Base-by-base conservation (phyloP, 2,329 filamentous ascomycete species). In the Aspergillus spinulosporus region DNA sequence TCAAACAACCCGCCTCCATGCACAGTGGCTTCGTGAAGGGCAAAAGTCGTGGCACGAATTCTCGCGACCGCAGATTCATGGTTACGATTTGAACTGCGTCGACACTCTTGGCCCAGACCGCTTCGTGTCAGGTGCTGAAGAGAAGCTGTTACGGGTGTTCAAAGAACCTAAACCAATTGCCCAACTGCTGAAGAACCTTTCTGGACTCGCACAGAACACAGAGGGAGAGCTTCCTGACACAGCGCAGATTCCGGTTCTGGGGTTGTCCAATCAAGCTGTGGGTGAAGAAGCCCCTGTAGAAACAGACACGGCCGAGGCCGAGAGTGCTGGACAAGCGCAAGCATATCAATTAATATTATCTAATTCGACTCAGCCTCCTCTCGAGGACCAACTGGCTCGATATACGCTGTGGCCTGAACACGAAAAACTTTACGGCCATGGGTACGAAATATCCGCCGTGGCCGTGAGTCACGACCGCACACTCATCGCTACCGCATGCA, bases 71-170 rank as follows among this genome's bases (percentile, higher is more conserved):
- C 94, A 99, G 72, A 99, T 99, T 62, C 94, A 99, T 71, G 94
- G 94, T 37, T 99, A 99, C 72, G 93, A 99, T 72, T 82, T 99
- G 53, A 99, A 97, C 78, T 97, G 94, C 72, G 87, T 97, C 61
- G 89, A 92, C 67, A 83, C 86, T 0, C 79, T 97, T 4, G 86
- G 85, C 5, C 74, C 83, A 5, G 82, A 84, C 5, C 88, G 88
- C 64, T 99, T 99, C 69, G 88, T 97, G 21, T 96, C 92, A 2
- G 94, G 94, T 5, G 94, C 94, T 2, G 94, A 99, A 63, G 94
- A 99, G 78, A 99, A 99, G 75, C 84, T 99, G n/a, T 84, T 99
- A 72, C 88, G 94, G 26, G 93, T 99, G 2, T 99, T 99, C 73
- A 87, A 89, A 67, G 87, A 96, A 74, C 94, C 94, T 4, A 89